phyloP scores from a whole-genome alignment of 2,329 filamentous ascomycete species.

The Neonectria ditissima region DNA sequence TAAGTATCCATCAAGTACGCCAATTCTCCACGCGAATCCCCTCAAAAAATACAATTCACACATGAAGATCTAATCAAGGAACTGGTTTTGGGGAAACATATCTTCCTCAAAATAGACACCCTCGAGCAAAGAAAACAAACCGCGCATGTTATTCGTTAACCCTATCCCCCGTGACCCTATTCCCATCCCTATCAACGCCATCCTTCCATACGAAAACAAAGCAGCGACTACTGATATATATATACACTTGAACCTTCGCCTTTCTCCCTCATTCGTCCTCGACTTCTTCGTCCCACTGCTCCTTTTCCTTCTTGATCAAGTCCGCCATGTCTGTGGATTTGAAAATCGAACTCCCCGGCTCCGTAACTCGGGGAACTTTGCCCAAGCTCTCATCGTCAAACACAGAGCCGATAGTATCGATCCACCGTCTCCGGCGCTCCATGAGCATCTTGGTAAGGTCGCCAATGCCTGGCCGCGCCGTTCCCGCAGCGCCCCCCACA shows the following conservation, averaged over 20 bases:
- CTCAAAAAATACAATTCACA: no score
- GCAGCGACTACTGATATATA: conserved; percentile 19
- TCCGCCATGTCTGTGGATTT: conserved; percentile 77
- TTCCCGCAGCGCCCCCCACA: conserved; percentile 69
- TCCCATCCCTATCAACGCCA: conserved; percentile 33
- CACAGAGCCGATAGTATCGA: conserved; percentile 88
- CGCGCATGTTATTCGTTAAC: conserved; percentile 28
- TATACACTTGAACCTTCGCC: conserved; percentile 20
- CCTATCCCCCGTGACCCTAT: conserved; percentile 18
- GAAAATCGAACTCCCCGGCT: conserved; percentile 79
- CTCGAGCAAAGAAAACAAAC: conserved; percentile 1
- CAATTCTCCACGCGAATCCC: no score
- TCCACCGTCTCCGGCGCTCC: conserved; percentile 91
- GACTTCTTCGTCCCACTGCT: conserved; percentile 84
- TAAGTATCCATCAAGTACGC: no score
- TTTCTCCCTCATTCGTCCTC: conserved; percentile 66
- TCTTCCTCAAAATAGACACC: no score
- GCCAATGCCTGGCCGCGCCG: conserved; percentile 83
- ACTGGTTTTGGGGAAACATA: no score
- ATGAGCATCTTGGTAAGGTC: conserved; percentile 92
- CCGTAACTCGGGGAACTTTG: conserved; percentile 74
- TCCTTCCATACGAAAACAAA: conserved; percentile 21
- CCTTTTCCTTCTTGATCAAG: conserved; percentile 79
- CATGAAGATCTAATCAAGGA: neutral
- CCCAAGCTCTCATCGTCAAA: conserved; percentile 85